phyloP scores from a whole-genome alignment of 2,329 filamentous ascomycete genomes.

The Ploettnerulaceae sp. region DNA sequence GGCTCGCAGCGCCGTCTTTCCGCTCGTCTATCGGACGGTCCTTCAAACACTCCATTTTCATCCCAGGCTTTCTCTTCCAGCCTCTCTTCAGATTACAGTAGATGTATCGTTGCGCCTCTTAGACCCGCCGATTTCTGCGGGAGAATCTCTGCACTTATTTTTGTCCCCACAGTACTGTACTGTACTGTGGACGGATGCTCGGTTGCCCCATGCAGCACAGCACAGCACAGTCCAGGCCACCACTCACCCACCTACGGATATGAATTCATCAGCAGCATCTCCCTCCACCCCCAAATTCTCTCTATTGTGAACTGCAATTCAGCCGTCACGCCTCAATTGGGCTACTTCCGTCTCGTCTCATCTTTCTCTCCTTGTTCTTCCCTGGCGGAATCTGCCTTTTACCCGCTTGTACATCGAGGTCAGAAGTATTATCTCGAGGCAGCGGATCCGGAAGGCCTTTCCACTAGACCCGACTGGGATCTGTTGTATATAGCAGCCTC shows the following conservation, averaged over 20 bases:
- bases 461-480: slow-evolving; percentile 9
- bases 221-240: slow-evolving; percentile 5
- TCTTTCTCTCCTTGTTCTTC: slow-evolving; percentile 15
- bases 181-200: slow-evolving; percentile 17
- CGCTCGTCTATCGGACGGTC: slow-evolving; percentile 2
- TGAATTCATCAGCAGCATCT: slow-evolving; percentile 14
- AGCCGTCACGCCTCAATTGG: slow-evolving; percentile 24
- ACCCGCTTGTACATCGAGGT: slow-evolving; percentile 28
- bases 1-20: slow-evolving; percentile 27
- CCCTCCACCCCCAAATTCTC: too few relatives aligned
- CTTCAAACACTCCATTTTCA: slow-evolving; percentile 1
- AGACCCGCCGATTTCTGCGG: slow-evolving; percentile 14
- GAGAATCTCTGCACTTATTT: slow-evolving; percentile 9
- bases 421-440: slow-evolving; percentile 27
- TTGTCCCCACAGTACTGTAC: slow-evolving; percentile 13
- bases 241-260: slow-evolving; percentile 10
- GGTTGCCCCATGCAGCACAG: slow-evolving; percentile 16
- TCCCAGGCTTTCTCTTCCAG: too few relatives aligned
- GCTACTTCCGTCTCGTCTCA: slow-evolving; percentile 16
- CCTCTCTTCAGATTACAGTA: slow-evolving; percentile 3
- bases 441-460: slow-evolving; percentile 25
- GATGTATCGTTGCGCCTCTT: too few relatives aligned
- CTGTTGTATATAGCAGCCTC: slow-evolving; percentile 22
- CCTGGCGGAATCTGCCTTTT: slow-evolving; percentile 23
- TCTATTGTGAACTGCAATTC: slow-evolving; percentile 22